These are phyloP conservation scores for Nakataea oryzae DNA, from an alignment of 2,329 filamentous ascomycete genomes.

Conservation along the genomic window DNA sequence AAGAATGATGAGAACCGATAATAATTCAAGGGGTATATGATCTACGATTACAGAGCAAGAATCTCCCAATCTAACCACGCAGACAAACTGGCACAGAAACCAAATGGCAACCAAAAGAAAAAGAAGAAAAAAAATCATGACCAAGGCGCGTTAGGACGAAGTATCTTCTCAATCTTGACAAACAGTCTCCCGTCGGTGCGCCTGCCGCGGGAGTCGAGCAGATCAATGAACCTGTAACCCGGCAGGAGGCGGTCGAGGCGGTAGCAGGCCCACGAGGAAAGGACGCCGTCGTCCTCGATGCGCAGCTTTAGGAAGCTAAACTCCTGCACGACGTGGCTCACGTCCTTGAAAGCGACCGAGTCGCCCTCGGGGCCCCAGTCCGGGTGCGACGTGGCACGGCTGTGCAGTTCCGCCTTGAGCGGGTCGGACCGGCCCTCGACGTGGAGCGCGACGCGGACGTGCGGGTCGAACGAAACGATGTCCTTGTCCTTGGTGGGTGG, in stretches of 20 bases:
- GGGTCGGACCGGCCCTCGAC: slow-evolving; percentile 38
- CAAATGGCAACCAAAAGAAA: background rate
- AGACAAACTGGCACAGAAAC: background rate
- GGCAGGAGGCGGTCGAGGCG: slow-evolving; percentile 45
- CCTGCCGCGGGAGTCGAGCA: slow-evolving; percentile 34
- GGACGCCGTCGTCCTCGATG: slow-evolving; percentile 36
- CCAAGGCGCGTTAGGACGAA: slow-evolving; percentile 12
- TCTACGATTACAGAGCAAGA: background rate
- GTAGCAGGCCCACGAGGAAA: slow-evolving; percentile 47
- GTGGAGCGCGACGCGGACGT: slow-evolving; percentile 72
- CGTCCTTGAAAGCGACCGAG: slow-evolving; percentile 46
- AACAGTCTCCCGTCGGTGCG: slow-evolving; percentile 36
- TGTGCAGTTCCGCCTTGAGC: slow-evolving; percentile 50
- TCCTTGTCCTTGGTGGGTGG: slow-evolving; percentile 27
- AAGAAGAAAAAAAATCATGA: slow-evolving; percentile 4
- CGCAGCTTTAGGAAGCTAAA: slow-evolving; percentile 63
- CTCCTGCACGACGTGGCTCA: slow-evolving; percentile 53
- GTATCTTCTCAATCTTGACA: slow-evolving; percentile 39
- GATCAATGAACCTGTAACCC: slow-evolving; percentile 43
- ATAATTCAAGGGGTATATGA: background rate
- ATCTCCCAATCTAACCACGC: too few species aligned
- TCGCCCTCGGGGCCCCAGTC: slow-evolving; percentile 46
- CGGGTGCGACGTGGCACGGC: slow-evolving; percentile 47
- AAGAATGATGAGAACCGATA: too few species aligned
- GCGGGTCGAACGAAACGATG: slow-evolving; percentile 49